Conservation (phyloP, 768 basidiomycete species). For the Udeniomyces megalosporus region DNA sequence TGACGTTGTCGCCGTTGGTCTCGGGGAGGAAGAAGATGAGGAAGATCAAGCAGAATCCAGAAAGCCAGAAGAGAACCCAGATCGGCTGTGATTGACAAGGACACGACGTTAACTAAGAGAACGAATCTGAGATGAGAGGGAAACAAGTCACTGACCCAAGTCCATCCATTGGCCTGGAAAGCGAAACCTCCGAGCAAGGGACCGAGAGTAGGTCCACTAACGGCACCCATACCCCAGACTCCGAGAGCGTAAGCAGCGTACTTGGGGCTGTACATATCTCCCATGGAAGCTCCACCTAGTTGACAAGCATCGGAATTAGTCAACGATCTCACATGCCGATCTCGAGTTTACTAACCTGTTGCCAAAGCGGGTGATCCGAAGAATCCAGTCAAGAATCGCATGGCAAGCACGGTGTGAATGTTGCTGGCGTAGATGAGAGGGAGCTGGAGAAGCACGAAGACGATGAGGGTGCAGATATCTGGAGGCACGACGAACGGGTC, state of each 20-base stretch:
- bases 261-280: conserved; percentile 25
- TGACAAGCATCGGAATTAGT: not conserved
- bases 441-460: conserved; percentile 30
- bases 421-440: conserved; percentile 25
- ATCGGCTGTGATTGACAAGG: conserved; percentile 22
- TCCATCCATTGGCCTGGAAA: conserved; percentile 27
- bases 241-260: conserved; percentile 25
- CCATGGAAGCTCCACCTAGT: conserved; percentile 22
- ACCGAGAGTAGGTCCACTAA: conserved; percentile 25
- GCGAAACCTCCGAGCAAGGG: conserved; percentile 29
- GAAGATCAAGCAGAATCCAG: conserved; percentile 17
- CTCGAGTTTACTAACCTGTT: conserved; percentile 20
- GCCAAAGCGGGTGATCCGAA: conserved; percentile 30
- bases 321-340: no score
- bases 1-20: not conserved
- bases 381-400: conserved; percentile 27
- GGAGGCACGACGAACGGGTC: not conserved
- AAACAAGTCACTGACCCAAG: conserved; percentile 17
- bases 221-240: conserved; percentile 23
- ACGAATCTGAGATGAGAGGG: not conserved
- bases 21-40: conserved; percentile 28
- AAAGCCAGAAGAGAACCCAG: conserved; percentile 29
- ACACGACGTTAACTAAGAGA: not conserved
- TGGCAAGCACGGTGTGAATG: conserved; percentile 26
- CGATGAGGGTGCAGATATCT: conserved; percentile 28